These are phyloP conservation scores for Begonia masoniana DNA, from an alignment of 306 rosid genomes.

Conservation along the genomic window DNA sequence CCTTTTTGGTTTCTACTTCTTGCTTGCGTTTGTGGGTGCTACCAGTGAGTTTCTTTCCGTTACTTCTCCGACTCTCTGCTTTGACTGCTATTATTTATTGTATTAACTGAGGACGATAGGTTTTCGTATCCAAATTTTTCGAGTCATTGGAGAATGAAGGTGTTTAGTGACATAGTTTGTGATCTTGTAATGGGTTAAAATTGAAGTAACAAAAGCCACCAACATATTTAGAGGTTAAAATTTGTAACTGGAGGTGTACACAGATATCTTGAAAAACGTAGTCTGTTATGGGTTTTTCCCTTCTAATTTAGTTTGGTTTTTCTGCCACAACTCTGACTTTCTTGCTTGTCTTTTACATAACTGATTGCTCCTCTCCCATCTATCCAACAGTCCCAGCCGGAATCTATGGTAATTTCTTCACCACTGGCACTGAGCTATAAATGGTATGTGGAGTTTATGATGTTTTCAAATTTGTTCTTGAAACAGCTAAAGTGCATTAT, in stretches of 20 bases:
- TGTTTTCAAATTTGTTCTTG: constrained; percentile 9
- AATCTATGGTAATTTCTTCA: constrained; percentile 56
- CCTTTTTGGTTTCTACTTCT: constrained; percentile 83
- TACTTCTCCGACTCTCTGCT: background rate
- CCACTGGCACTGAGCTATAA: background rate
- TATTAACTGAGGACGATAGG: too few relatives aligned
- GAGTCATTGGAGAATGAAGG: too few relatives aligned
- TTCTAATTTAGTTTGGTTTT: background rate
- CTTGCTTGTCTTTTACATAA: constrained; percentile 19
- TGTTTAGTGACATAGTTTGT: too few relatives aligned
- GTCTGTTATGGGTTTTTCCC: background rate
- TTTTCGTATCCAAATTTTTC: too few relatives aligned
- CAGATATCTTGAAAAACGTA: background rate
- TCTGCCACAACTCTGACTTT: constrained; percentile 4
- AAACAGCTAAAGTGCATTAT: constrained; percentile 73
- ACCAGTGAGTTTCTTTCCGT: constrained; percentile 51
- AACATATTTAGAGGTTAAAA: too few relatives aligned
- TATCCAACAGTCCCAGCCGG: constrained; percentile 76
- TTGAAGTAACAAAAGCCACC: too few relatives aligned
- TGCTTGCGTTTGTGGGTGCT: constrained; percentile 83
- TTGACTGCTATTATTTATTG: background rate
- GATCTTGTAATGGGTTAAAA: too few relatives aligned
- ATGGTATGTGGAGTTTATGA: constrained; percentile 1
- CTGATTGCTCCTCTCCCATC: constrained; percentile 6
- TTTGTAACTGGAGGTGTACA: too few relatives aligned